Percentiles rank a stretch among this genome's conserved stretches.
These are phyloP conservation scores for Saccharomyces hybrid DNA, from an alignment of 1,139 yeast genomes.

Conservation along the genomic window DNA sequence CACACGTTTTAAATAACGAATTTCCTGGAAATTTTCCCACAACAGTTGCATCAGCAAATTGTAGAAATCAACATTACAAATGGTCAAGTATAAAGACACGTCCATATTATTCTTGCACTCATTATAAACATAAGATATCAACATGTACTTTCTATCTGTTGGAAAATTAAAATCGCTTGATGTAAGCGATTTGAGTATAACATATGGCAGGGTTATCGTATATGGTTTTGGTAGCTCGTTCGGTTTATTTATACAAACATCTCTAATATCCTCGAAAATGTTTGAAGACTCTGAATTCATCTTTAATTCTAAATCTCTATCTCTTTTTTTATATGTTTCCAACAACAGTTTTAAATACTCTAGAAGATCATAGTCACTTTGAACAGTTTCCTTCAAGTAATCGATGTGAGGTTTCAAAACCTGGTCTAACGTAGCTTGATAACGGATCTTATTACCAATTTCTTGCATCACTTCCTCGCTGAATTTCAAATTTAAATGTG, in stretches of 20 bases:
- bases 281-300: slow-evolving; percentile 6
- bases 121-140: slow-evolving; percentile 23
- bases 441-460: slow-evolving; percentile 19
- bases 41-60: slow-evolving; percentile 22
- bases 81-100: slow-evolving; percentile 23
- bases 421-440: slow-evolving; percentile 17
- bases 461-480: slow-evolving; percentile 11
- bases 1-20: slow-evolving; percentile 16
- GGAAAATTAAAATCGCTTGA: slow-evolving; percentile 16
- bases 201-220: slow-evolving; percentile 22
- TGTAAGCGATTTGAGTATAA: slow-evolving; percentile 17
- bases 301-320: slow-evolving; percentile 10
- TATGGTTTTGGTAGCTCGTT: slow-evolving; percentile 25
- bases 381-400: slow-evolving; percentile 8
- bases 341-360: slow-evolving; percentile 13
- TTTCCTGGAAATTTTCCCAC: slow-evolving; percentile 27
- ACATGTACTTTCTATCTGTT: slow-evolving; percentile 20
- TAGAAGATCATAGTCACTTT: slow-evolving; percentile 24
- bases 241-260: slow-evolving; percentile 7
- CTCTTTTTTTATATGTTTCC: slow-evolving; percentile 11
- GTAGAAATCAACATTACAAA: slow-evolving; percentile 28
- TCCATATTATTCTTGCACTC: slow-evolving; percentile 23
- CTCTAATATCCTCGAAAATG: slow-evolving; percentile 15
- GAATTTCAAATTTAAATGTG: slow-evolving; percentile 5
- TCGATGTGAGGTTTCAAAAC: slow-evolving; percentile 19